Evolutionary conservation across 805 yeast species (phyloP), one percentile per base, ranked within the genome.

Genomic region (Metschnikowia vanudenii): DNA sequence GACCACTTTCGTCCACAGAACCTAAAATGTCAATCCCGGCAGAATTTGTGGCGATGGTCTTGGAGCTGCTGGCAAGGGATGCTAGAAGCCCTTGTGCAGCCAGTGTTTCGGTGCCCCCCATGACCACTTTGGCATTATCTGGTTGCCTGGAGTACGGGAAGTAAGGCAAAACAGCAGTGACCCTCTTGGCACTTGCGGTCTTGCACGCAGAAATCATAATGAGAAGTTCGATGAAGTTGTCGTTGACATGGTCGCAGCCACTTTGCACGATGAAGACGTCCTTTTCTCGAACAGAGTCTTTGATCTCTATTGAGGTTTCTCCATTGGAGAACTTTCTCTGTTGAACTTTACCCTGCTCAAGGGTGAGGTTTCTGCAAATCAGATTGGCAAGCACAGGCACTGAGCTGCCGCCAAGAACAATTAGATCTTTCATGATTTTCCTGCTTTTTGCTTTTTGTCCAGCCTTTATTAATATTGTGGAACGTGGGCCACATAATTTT

Each of bases 81-180:
- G 56, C 45, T 28, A 53, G 42, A 16, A 43, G 41, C 2, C 52
- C 55, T 16, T 44, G 47, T 3, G 48, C 43, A 11, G 52, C 47
- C 43, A 43, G 45, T 18, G 40, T 37, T 14, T 50, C 55, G 11
- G 47, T 44, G 9, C 50, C 48, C 19, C 47, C 58, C 58, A 54
- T 54, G 19, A 49, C 47, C 18, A 55, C 56, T 47, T 53, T 53
- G 28, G 96, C 96, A 31, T 88, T 81, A 65, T 92, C 98, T 3
- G 97, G 96, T 67, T 94, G 99, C 60, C 99, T 78, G 2, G 96
- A 87, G 63, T 94, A 94, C 22, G 98, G 97, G 67, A 94, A 94
- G 50, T 90, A 75, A 3, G 99, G 99, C 65, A 88, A 73, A 26
- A 90, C 96, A 0, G 92, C 96, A 2, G 96, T 88, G 37, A 90